Percentiles rank a stretch among this genome's conserved stretches.
Evolutionary conservation across 73 alveolate genomes (phyloP).

Genomic region (Chromera velia): DNA sequence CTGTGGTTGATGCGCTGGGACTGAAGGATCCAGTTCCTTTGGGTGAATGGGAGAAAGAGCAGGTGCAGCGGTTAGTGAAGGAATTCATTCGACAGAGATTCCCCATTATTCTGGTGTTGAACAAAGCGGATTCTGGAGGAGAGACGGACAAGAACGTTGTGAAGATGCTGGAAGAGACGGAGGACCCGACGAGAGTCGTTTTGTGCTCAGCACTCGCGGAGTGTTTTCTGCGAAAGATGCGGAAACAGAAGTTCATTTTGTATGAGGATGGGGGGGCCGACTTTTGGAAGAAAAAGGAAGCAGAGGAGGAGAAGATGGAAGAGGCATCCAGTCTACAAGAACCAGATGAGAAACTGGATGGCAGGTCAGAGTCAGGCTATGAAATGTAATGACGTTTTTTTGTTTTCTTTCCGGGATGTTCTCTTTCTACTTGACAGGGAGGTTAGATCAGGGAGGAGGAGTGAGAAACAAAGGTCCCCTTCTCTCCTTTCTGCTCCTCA

Average conservation of each 20-base stretch:
- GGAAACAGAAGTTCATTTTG: neutral
- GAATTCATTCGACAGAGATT: neutral
- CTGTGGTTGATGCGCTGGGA: neutral
- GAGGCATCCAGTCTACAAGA: neutral
- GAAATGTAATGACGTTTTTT: too few species aligned
- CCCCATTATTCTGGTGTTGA: neutral
- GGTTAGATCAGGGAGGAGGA: too few species aligned
- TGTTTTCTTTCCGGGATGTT: too few species aligned
- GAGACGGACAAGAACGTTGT: neutral
- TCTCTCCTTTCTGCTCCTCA: too few species aligned
- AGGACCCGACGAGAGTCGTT: neutral
- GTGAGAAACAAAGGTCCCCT: too few species aligned
- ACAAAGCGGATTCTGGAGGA: neutral
- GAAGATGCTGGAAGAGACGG: neutral
- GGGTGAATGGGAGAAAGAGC: neutral
- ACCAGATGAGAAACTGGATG: neutral
- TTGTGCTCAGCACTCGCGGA: neutral
- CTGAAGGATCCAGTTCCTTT: neutral
- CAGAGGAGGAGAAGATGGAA: neutral
- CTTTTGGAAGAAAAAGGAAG: neutral
- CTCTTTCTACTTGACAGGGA: too few species aligned
- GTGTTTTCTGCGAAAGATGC: neutral
- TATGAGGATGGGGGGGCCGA: neutral
- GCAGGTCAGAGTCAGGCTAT: too few species aligned
- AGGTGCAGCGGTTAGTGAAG: neutral